These are phyloP conservation scores for Lathyrus sativus DNA, from an alignment of 306 rosid species.

Conservation along the genomic window DNA sequence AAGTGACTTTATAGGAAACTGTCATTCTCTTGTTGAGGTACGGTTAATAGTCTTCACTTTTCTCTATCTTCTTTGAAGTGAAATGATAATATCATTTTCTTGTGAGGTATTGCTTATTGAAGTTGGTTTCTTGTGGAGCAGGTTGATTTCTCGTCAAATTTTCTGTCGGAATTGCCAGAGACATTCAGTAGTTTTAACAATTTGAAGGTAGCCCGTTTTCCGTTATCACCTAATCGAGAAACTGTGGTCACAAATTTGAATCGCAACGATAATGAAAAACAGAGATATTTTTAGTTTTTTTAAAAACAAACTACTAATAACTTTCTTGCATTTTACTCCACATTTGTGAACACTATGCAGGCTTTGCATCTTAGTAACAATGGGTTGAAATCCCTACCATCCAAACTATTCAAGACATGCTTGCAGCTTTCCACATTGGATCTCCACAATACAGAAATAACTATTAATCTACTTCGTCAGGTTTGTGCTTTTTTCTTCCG, in stretches of 20 bases:
- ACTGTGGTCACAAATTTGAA: neutral
- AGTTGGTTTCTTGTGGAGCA: conserved; percentile 41
- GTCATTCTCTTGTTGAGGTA: conserved; percentile 87
- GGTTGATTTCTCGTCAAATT: conserved; percentile 86
- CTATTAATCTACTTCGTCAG: conserved; percentile 83
- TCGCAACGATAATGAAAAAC: neutral
- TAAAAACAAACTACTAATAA: neutral
- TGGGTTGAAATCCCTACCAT: conserved; percentile 77
- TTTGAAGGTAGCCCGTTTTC: conserved; percentile 62
- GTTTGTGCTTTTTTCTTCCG: conserved; percentile 40
- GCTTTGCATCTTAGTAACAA: conserved; percentile 75
- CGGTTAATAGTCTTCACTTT: conserved; percentile 20
- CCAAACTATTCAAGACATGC: conserved; percentile 71
- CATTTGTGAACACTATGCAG: conserved; percentile 47
- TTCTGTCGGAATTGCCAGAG: conserved; percentile 75
- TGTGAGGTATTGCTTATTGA: conserved; percentile 14
- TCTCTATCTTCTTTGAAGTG: conserved; percentile 15
- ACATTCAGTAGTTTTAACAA: conserved; percentile 61
- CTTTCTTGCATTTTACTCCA: conserved; percentile 13
- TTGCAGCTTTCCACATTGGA: conserved; percentile 74
- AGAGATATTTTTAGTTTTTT: neutral
- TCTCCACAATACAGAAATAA: conserved; percentile 87
- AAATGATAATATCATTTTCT: conserved; percentile 15
- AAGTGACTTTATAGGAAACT: conserved; percentile 60
- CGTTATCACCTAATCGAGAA: conserved; percentile 1